Percentiles rank a stretch among this genome's conserved stretches.
Evolutionary conservation across 306 rosid species (phyloP).

Genomic region (Cicer pinnatifidum): DNA sequence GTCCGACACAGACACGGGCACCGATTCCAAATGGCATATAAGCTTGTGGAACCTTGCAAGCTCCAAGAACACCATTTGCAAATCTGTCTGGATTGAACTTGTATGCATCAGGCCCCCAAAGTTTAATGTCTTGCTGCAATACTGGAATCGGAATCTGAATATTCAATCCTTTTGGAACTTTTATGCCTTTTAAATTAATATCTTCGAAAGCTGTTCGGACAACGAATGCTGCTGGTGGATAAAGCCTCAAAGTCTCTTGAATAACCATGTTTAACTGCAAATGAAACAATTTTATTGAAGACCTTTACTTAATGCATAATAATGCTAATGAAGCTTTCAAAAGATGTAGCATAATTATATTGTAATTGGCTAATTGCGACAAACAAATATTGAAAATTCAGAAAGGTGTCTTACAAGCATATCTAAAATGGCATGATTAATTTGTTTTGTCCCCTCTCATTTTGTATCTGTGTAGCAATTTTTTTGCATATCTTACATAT

Average conservation of each 20-base stretch:
- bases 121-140: constrained; percentile 50
- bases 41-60: constrained; percentile 59
- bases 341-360: background rate
- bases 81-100: constrained; percentile 70
- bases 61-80: constrained; percentile 36
- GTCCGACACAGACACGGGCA: constrained; percentile 61
- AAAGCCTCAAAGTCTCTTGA: constrained; percentile 74
- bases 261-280: constrained; percentile 74
- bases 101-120: constrained; percentile 68
- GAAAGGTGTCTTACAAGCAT: too few species aligned
- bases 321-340: constrained; percentile 2
- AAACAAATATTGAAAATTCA: too few species aligned
- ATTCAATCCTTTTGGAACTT: constrained; percentile 61
- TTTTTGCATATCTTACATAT: too few species aligned
- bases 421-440: too few species aligned
- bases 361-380: too few species aligned
- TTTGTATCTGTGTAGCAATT: too few species aligned
- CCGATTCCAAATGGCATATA: constrained; percentile 67
- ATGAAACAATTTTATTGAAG: constrained; percentile 15
- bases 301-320: background rate
- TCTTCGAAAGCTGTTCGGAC: constrained; percentile 54
- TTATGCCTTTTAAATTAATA: constrained; percentile 51
- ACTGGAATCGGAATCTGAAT: constrained; percentile 61
- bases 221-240: constrained; percentile 55
- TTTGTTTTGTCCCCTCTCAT: too few species aligned